Base-by-base conservation (phyloP, 352 stramenopile species). In the Phytophthora nicotianae region DNA sequence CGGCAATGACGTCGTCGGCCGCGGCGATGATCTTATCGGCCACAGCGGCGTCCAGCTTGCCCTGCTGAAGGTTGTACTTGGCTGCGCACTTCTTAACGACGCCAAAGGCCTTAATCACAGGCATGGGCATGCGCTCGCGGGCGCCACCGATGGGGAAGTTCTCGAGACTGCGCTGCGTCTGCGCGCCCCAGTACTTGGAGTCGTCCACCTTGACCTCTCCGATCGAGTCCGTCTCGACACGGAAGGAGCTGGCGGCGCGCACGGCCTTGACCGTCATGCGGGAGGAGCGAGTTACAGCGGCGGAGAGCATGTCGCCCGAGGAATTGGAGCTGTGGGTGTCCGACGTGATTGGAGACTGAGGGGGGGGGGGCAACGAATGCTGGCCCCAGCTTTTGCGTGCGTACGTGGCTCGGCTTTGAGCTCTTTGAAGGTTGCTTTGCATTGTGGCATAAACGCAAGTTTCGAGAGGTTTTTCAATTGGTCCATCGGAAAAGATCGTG, bases 81-180 rank as follows among this genome's bases (percentile, higher is more conserved):
- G 96, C 96, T 42, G 92, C 96, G 62, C 80, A 98, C 68, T 98
- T 98, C 72, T 99, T 99, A 24, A 98, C 76, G n/a, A 98, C 77
- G 20, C 88, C 95, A 68, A 97, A 93, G 17, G 80, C 80, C 61
- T 98, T 93, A 32, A 99, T 96, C 20, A 99, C 82, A 17, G 96
- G 82, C 47, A 98, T 66, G 17, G 96, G 96, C 97, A 99, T 99
- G 43, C 85, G 88, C 48, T 93, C 91, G 38, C 79, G 76, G 4
- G 58, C 64, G 20, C 89, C 89, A 27, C 96, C 96, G 65, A 99
- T 98, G 27, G 91, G 90, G 75, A 99, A 99, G 80, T 99, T 99
- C 65, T 92, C 61, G 33, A 98, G 80, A 27, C 91, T 98, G 62
- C 97, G 89, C 83, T 99, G 93, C 13, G 97, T 99, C 74, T 98